These are phyloP conservation scores for Aspergillus bombycis DNA, from an alignment of 2,329 filamentous ascomycete genomes.

Conservation along the genomic window DNA sequence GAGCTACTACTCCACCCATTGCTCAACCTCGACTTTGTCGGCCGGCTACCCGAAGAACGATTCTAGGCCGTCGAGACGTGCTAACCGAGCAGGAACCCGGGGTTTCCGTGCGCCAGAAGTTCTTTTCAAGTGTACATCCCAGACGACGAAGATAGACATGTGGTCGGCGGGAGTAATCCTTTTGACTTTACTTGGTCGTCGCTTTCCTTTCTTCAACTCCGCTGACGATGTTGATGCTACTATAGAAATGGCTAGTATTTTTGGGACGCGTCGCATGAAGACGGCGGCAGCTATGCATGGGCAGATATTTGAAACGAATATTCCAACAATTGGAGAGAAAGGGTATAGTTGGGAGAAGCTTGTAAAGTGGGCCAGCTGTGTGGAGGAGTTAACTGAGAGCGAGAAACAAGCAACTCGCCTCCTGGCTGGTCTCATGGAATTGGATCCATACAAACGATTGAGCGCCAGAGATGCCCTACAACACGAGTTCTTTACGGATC, in stretches of 20 bases:
- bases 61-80: conserved; percentile 80
- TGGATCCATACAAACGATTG: conserved; percentile 47
- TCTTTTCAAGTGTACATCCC: conserved; percentile 93
- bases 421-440: conserved; percentile 46
- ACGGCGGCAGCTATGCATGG: conserved; percentile 81
- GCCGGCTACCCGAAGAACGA: conserved; percentile 86
- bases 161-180: conserved; percentile 98
- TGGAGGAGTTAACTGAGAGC: conserved; percentile 60
- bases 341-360: conserved; percentile 93
- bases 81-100: conserved; percentile 91
- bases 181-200: conserved; percentile 85
- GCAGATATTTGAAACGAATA: conserved; percentile 87
- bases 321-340: conserved; percentile 83
- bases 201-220: conserved; percentile 98
- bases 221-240: conserved; percentile 97
- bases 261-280: conserved; percentile 83
- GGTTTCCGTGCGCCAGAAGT: conserved; percentile 97
- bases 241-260: conserved; percentile 96
- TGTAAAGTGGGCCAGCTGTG: conserved; percentile 89
- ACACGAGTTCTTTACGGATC: conserved; percentile 50
- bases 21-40: conserved; percentile 48
- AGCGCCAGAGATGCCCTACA: conserved; percentile 48
- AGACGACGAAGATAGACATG: conserved; percentile 91
- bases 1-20: conserved; percentile 62
- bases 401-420: conserved; percentile 51